Conservation (phyloP, 1,139 yeast genomes). For the Geotrichum carabidarum region DNA sequence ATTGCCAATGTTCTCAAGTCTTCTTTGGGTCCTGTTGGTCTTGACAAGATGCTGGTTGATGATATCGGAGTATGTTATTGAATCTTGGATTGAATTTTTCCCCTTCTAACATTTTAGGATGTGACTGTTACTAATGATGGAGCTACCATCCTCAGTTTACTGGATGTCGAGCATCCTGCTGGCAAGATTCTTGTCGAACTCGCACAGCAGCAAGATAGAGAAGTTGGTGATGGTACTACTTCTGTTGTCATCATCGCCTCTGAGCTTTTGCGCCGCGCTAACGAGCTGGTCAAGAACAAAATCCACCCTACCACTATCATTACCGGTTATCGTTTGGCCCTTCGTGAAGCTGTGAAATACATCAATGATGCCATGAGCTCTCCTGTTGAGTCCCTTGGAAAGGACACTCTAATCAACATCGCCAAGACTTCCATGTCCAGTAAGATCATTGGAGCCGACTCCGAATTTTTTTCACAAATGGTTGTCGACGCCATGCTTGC, state of each 20-base stretch:
- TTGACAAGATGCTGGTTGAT: slow-evolving; percentile 97
- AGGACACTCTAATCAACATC: slow-evolving; percentile 68
- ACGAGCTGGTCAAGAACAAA: slow-evolving; percentile 86
- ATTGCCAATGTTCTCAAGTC: slow-evolving; percentile 97
- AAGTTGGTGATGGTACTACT: slow-evolving; percentile 91
- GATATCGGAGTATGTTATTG: slow-evolving; percentile 62
- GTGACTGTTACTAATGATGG: slow-evolving; percentile 99
- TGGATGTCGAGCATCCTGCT: slow-evolving; percentile 98
- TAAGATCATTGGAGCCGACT: slow-evolving; percentile 93
- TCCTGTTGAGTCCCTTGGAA: slow-evolving; percentile 77
- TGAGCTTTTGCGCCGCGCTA: slow-evolving; percentile 86
- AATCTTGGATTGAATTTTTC: background rate
- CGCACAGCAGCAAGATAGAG: slow-evolving; percentile 98
- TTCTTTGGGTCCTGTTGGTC: slow-evolving; percentile 95
- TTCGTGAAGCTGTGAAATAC: slow-evolving; percentile 86
- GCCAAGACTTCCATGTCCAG: slow-evolving; percentile 98
- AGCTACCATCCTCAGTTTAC: slow-evolving; percentile 83
- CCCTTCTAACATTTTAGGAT: slow-evolving; percentile 42
- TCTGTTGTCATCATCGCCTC: slow-evolving; percentile 96
- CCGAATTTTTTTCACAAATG: slow-evolving; percentile 81
- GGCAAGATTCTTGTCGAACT: slow-evolving; percentile 94
- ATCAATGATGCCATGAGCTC: slow-evolving; percentile 80
- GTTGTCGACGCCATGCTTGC: slow-evolving; percentile 96
- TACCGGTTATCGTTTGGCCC: slow-evolving; percentile 90
- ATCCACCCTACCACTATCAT: slow-evolving; percentile 97